Conservation (phyloP, 2,329 filamentous ascomycete genomes). For the Phyllosticta citribraziliensis region DNA sequence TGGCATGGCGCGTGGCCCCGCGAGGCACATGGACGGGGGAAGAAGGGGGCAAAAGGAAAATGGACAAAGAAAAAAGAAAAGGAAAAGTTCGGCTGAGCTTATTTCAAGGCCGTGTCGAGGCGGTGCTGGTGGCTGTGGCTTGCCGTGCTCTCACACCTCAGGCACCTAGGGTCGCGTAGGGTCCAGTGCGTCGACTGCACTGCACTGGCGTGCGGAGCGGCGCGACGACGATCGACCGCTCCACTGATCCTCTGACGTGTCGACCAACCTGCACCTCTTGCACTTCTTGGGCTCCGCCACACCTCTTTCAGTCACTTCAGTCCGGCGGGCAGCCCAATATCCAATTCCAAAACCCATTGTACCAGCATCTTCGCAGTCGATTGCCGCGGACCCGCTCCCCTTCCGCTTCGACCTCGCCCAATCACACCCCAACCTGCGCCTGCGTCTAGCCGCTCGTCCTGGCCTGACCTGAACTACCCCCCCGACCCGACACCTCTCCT, state of each 20-base stretch:
- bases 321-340: background rate
- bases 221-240: background rate
- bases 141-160: no score
- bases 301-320: background rate
- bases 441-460: constrained; percentile 9
- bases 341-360: background rate
- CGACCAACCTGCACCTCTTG: background rate
- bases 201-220: background rate
- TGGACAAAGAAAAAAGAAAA: no score
- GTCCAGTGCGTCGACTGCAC: background rate
- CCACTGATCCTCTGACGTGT: background rate
- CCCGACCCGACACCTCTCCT: background rate
- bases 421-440: constrained; percentile 3
- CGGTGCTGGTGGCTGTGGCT: background rate
- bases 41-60: no score
- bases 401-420: constrained; percentile 2
- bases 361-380: background rate
- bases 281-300: background rate
- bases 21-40: no score
- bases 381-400: background rate
- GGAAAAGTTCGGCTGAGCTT: background rate
- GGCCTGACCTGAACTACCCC: background rate
- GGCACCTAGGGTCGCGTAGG: background rate
- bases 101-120: background rate
- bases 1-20: no score